These are phyloP conservation scores for Globisporangium echinulatum DNA, from an alignment of 352 stramenopile species.

Conservation along the genomic window DNA sequence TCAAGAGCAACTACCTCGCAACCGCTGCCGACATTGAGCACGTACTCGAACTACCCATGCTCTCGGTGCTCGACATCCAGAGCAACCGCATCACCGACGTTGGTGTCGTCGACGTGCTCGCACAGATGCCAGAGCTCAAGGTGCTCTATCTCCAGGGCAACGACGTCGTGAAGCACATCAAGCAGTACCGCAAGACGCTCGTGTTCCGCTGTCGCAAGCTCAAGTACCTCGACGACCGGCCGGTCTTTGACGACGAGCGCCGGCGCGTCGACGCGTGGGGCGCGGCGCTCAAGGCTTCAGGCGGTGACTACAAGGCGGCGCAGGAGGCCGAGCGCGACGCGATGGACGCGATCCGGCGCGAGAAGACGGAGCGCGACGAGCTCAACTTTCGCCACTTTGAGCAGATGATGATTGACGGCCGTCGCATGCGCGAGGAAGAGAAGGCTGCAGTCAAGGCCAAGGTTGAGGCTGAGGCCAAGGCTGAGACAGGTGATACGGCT, in stretches of 20 bases:
- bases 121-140: constrained; percentile 71
- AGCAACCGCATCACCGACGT: constrained; percentile 73
- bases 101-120: constrained; percentile 54
- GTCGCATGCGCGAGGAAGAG: constrained; percentile 48
- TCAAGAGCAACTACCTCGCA: constrained; percentile 73
- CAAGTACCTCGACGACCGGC: constrained; percentile 77
- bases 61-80: constrained; percentile 78
- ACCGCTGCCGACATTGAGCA: constrained; percentile 55
- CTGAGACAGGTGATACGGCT: constrained; percentile 6
- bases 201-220: constrained; percentile 70
- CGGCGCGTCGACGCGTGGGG: constrained; percentile 79
- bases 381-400: constrained; percentile 86
- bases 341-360: constrained; percentile 75
- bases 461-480: constrained; percentile 10
- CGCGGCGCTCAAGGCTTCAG: constrained; percentile 46
- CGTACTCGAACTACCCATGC: constrained; percentile 52
- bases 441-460: constrained; percentile 2
- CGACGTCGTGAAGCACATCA: constrained; percentile 84
- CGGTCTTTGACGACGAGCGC: constrained; percentile 84
- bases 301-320: constrained; percentile 74
- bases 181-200: constrained; percentile 81
- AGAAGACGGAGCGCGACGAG: constrained; percentile 85
- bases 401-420: constrained; percentile 77
- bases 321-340: constrained; percentile 80
- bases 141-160: constrained; percentile 83